Evolutionary conservation across 768 basidiomycete species (phyloP), one percentile per base, ranked within the genome.

Genomic region (Pisolithus albus): DNA sequence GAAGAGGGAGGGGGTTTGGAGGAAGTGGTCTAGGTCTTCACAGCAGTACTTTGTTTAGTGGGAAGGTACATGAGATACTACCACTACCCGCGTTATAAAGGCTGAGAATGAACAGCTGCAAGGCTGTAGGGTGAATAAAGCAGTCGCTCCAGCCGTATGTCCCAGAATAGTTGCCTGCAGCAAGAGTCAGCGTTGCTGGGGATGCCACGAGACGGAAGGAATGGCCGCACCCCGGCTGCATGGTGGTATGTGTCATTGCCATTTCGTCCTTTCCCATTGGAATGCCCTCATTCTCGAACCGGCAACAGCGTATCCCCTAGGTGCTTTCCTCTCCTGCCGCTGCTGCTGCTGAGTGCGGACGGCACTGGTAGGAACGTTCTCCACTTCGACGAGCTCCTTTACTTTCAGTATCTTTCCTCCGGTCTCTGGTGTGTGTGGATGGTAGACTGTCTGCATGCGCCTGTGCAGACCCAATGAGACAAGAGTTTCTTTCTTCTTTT

Each of bases 351-450:
- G 82, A n/a, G 81, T 84, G 70, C 77, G 75, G 23, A 92, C 88
- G 50, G 76, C 71, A 32, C 75, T 73, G 23, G 73, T 72, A 0
- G 84, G 79, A 15, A 96, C 92, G 63, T 94, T 95, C 66, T 84
- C 77, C 40, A 97, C 92, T 62, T 87, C 79, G 10, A 96, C 80
- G 41, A 97, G 72, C 70, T 97, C 93, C 75, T 96, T 97, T 51
- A 96, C 82, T 21, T 70, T 70, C 44, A 97, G 73, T 46, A 96
- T 92, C 67, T 89, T 88, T 13, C 94, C 93, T 0, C 91, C 92
- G 3, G 80, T 75, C 51, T 85, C 83, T 0, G 84, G 82, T 0
- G 77, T 76, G 60, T 88, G 86, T 4, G 76, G 75, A 59, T 88
- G 86, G 62, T 88, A 91, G 30, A 94, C 91, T 0, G 86, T 92